These are phyloP conservation scores for Dioscorea cayenensis DNA, from an alignment of 116 monocot genomes.

Conservation along the genomic window DNA sequence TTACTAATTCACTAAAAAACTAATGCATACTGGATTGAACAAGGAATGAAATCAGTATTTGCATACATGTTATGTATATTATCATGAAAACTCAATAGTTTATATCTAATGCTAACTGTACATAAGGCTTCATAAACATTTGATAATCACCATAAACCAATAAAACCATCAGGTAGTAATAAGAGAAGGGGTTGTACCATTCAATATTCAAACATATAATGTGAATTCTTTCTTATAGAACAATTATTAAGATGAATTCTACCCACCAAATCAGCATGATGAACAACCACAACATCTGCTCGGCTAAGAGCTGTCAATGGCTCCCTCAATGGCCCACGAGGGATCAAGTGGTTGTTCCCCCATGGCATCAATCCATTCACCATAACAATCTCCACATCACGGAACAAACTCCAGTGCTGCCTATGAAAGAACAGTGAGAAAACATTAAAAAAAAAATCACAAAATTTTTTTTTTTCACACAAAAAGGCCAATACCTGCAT, in stretches of 20 bases:
- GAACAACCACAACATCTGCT: conserved; percentile 60
- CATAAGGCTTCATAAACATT: no score
- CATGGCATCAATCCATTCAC: conserved; percentile 74
- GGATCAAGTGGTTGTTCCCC: conserved; percentile 79
- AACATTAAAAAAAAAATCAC: neutral
- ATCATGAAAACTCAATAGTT: no score
- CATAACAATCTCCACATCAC: conserved; percentile 83
- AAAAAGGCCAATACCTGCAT: conserved; percentile 55
- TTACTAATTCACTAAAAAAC: neutral
- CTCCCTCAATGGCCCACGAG: conserved; percentile 82
- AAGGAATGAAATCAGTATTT: no score
- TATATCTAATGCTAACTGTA: no score
- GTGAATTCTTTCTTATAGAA: no score
- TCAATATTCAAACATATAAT: neutral
- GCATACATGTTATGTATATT: no score
- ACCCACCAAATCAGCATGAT: conserved; percentile 68
- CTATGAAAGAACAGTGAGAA: conserved; percentile 31
- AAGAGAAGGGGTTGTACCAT: no score
- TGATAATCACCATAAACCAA: no score
- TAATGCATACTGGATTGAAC: no score
- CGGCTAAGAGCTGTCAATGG: conserved; percentile 51
- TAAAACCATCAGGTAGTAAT: no score
- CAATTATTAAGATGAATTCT: conserved; percentile 2
- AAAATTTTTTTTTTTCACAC: neutral
- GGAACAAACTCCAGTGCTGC: conserved; percentile 75